Base-by-base conservation (phyloP, 2,329 filamentous ascomycete genomes). In the Helicocarpus griseus region DNA sequence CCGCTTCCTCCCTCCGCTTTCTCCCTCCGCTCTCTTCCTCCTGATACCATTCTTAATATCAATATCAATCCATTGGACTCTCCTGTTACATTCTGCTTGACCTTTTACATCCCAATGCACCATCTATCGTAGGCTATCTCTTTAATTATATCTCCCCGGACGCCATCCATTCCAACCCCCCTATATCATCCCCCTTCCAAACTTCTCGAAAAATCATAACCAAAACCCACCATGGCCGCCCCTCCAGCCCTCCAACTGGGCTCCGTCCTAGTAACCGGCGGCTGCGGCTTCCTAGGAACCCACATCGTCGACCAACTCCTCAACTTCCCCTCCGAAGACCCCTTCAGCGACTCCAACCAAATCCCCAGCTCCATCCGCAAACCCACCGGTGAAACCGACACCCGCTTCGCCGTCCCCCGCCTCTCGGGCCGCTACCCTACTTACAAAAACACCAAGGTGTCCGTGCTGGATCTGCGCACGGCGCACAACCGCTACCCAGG, bases 281-380 rank as follows among this genome's bases (percentile, higher is more conserved):
- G 87, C 65, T 90, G 87, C 66, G 87, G 87, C 58, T 91, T 93
- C 71, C 78, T 93, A 14, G 87, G 87, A 65, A 84, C 87, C 71
- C 86, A 91, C 71, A 84, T 91, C 60, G 84, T 91, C 64, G 80
- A 83, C 68, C 78, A 87, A 63, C 77, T 88, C 53, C 75, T 87
- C 61, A 77, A 79, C 62, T 77, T 80, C 67, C 81, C 72, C 44
- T 73, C 72, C 11, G 72, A 75, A 54, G 53, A 57, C 40, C 40
- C 43, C 4, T 26, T 29, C 43, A 43, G 38, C 8, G 14, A 19
- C 17, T 46, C 53, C n/a, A 53, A n/a, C 35, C 40, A 53, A 38
- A 28, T 36, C 46, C 29, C 26, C 29, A 55, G 28, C 46, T 39
- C 17, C 29, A 46, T 44, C 8, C 26, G 17, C 19, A 41, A 41